Percentiles rank a stretch among this genome's conserved stretches.
Evolutionary conservation across 306 rosid species (phyloP).

Genomic region (Lablab purpureus): DNA sequence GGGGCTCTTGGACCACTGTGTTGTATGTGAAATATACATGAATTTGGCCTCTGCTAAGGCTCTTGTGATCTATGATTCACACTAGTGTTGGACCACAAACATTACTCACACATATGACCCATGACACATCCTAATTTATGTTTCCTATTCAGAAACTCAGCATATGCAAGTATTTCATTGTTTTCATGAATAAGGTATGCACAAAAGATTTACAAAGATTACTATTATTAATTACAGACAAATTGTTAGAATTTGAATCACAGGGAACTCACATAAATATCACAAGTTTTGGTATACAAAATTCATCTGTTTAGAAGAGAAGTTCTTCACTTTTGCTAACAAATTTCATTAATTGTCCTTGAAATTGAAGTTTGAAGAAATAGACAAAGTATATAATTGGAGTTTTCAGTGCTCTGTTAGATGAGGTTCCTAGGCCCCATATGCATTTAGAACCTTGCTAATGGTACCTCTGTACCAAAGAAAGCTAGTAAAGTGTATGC

Average conservation of each 20-base stretch:
- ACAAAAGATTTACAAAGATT: neutral
- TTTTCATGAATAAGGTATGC: neutral
- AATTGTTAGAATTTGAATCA: neutral
- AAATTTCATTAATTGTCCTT: conserved; percentile 21
- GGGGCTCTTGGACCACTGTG: conserved; percentile 38
- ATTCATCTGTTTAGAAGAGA: neutral
- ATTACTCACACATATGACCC: conserved; percentile 36
- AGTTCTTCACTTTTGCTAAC: neutral
- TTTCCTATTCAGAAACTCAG: conserved; percentile 33
- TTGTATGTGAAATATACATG: conserved; percentile 20
- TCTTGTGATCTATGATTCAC: conserved; percentile 37
- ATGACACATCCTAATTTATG: conserved; percentile 30
- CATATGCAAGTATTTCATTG: conserved; percentile 30
- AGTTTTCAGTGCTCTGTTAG: conserved; percentile 29
- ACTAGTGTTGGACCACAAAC: conserved; percentile 47
- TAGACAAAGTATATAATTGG: conserved; percentile 43
- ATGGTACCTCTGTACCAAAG: conserved; percentile 40
- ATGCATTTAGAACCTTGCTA: conserved; percentile 51
- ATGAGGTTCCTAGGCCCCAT: conserved; percentile 49
- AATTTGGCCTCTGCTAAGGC: conserved; percentile 22
- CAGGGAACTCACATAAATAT: conserved; percentile 10
- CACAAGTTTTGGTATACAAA: neutral
- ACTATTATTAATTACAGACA: neutral
- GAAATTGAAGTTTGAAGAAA: conserved; percentile 32
- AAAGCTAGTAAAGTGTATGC: conserved; percentile 47